Percentiles rank a stretch among this genome's conserved stretches.
These are phyloP conservation scores for Corchorus capsularis DNA, from an alignment of 345 rosid genomes.

Conservation along the genomic window DNA sequence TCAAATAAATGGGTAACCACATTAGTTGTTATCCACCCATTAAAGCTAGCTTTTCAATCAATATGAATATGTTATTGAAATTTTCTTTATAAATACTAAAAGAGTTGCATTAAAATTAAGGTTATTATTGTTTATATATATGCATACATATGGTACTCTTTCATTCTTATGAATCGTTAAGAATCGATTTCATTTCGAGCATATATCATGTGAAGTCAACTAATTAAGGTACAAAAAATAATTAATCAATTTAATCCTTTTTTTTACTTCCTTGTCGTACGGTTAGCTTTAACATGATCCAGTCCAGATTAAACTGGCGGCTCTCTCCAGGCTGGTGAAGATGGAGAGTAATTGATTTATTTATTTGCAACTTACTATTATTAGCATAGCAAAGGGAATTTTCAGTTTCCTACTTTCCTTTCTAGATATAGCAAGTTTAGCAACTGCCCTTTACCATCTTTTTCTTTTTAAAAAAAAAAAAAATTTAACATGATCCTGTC, in stretches of 20 bases:
- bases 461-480: too few relatives aligned
- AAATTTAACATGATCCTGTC: neutral
- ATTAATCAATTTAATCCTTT: neutral
- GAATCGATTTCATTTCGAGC: neutral
- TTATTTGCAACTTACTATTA: neutral
- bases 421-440: neutral
- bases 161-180: neutral
- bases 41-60: neutral
- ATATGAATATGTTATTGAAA: too few relatives aligned
- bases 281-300: neutral
- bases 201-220: neutral
- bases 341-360: neutral
- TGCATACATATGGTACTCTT: neutral
- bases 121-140: too few relatives aligned
- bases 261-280: too few relatives aligned
- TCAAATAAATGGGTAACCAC: neutral
- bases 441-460: too few relatives aligned
- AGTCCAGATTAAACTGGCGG: neutral
- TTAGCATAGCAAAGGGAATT: neutral
- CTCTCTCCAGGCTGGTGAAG: neutral
- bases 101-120: neutral
- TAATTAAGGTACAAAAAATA: too few relatives aligned
- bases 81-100: too few relatives aligned
- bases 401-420: neutral
- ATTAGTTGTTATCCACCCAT: constrained; percentile 10